Evolutionary conservation across 768 basidiomycete species (phyloP), one percentile per base, ranked within the genome.

Genomic region (Fomitopsis pulvina): DNA sequence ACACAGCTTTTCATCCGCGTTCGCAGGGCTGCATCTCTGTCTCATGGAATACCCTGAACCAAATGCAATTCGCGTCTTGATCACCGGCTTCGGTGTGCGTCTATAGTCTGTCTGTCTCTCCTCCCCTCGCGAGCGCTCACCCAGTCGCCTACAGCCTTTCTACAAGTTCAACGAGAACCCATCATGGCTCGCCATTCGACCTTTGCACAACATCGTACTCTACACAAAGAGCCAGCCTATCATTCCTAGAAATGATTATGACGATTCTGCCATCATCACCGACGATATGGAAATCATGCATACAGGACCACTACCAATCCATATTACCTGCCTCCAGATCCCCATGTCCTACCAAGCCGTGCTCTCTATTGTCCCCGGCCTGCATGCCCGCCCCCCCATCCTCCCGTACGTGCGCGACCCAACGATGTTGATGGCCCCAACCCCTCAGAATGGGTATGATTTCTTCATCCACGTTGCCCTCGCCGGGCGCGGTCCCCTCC

Each of bases 401-500:
- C 61, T 74, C 7, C 68, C 77, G 18, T 59, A 72, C 0, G 69
- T 73, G 3, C 62, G 66, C 5, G 63, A 70, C n/a, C 65, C 65
- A 4, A 59, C 62, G 16, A 68, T 67, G 25, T 62, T 73, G 22
- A 54, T 73, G 22, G 65, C 75, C 1, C 75, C 77, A 1, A 54
- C 62, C 8, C 71, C 72, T 21, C 61, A 64, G 18, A 67, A 66
- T 45, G 81, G 80, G 11, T 86, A 80, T 57, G 84, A 86, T 59
- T 78, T 87, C 57, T 75, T 86, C 47, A 77, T 86, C 57, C 85
- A 87, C 57, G 71, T 87, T 25, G 85, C 85, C 3, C 79, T 83
- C 18, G 83, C 81, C 4, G 78, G 79, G 14, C 72, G 80, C 11
- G 85, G 85, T 0, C 74, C 78, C 0, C 58, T 85, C 47, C 71